Conservation (phyloP, 176 grass and related monocot species). For the Hordeum vulgare region MorexV3_pseudomolecules_assembly NC_058520.1:25335182-25335681, state of each 20-base stretch:
- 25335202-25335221: background rate
- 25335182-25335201: background rate
- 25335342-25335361: conserved; percentile 85
- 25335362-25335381: conserved; percentile 89
- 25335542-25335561: conserved; percentile 67
- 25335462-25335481: background rate
- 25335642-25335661: conserved; percentile 94
- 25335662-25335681: conserved; percentile 62
- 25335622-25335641: conserved; percentile 93
- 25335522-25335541: background rate
- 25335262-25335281: conserved; percentile 30
- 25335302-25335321: conserved; percentile 95
- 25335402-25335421: conserved; percentile 63
- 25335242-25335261: conserved; percentile 7
- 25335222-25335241: background rate
- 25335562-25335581: conserved; percentile 47
- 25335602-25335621: conserved; percentile 78
- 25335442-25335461: background rate
- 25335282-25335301: conserved; percentile 96
- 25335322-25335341: conserved; percentile 74
- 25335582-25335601: conserved; percentile 74
- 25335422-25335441: conserved; percentile 56
- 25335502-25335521: conserved; percentile 8
- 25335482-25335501: background rate
- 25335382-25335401: conserved; percentile 99